Evolutionary conservation across 352 stramenopile genomes (phyloP), one percentile per base, ranked within the genome.

Genomic region (Phytophthora crassamura): DNA sequence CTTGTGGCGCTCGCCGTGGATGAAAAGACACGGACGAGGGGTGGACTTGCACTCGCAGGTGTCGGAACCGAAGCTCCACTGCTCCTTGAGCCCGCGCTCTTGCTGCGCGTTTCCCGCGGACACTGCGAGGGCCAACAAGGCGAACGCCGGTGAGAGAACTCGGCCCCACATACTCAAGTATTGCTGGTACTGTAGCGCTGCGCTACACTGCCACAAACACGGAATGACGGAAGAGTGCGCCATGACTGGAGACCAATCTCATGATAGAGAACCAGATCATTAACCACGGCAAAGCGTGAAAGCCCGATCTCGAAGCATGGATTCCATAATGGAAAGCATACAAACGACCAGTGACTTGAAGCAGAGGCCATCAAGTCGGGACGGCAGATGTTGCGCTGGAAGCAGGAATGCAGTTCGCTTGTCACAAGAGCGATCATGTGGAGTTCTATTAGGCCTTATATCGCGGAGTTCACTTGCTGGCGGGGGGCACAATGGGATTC

Each of bases 1-100:
- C 8, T 58, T 20, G 15, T 75, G 66, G 16, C 51, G 66, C 12
- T 77, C 45, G 10, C 74, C 77, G 43, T 85, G 74, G 36, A 82
- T 77, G 55, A 85, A 82, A 3, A 85, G 39, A 30, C 77, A 85
- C 14, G 77, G 69, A 5, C 74, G 74, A 57, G 45, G 64, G 8
- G 52, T 72, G 6, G 64, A 74, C 28, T 67, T 70, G 49, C 74
- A 82, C 41, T 69, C 36, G 18, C 74, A 82, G 20, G 30, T 34
- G 1, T 54, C 57, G 0, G 59, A 70, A 8, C 55, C 50, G 28
- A 75, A 75, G 41, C 42, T 35, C 58, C 58, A 79, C 55, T 61
- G 56, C 9, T 41, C 55, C 10, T 33, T 45, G 4, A 57, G 66
- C 5, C 43, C 43, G 4, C 55, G 22, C 12, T 61, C 35, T 15